These are phyloP conservation scores for Zymoseptoria ardabiliae DNA, from an alignment of 2,329 filamentous ascomycete genomes.

Conservation along the genomic window DNA sequence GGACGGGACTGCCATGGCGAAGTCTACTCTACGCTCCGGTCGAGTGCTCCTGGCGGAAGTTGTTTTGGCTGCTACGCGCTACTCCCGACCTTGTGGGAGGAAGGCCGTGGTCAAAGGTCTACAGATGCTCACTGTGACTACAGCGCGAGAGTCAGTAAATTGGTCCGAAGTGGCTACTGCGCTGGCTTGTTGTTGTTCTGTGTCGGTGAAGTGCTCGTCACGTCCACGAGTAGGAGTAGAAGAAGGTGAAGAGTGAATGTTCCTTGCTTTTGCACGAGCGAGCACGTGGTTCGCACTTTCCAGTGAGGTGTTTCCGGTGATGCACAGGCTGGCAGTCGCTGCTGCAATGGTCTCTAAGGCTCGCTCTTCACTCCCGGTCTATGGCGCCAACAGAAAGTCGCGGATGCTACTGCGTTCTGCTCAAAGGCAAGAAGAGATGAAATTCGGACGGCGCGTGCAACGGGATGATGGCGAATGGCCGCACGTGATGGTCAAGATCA, in stretches of 20 bases:
- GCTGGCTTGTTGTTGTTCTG: not conserved
- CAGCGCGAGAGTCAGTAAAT: constrained; percentile 15
- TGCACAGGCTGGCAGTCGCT: not conserved
- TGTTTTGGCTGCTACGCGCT: constrained; percentile 13
- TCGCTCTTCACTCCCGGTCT: not conserved
- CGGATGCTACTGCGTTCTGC: not conserved
- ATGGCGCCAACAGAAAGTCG: not conserved
- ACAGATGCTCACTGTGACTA: constrained; percentile 19
- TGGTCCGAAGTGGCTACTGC: constrained; percentile 14
- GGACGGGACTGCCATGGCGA: constrained; percentile 49
- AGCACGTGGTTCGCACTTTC: not conserved
- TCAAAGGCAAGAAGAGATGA: not conserved
- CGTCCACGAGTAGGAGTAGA: not conserved
- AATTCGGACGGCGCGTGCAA: not conserved
- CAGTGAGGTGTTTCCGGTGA: not conserved
- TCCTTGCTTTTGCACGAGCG: not conserved
- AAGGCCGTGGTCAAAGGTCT: constrained; percentile 9
- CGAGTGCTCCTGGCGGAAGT: constrained; percentile 1
- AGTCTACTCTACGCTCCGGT: constrained; percentile 12
- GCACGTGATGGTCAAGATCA: not conserved
- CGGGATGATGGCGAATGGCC: not conserved
- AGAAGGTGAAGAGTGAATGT: not conserved
- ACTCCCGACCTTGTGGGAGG: constrained; percentile 6
- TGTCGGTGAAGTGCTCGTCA: not conserved
- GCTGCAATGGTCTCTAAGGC: not conserved